Evolutionary conservation across 139 green algal genomes (phyloP).

Genomic region (Marvania coccoides): DNA sequence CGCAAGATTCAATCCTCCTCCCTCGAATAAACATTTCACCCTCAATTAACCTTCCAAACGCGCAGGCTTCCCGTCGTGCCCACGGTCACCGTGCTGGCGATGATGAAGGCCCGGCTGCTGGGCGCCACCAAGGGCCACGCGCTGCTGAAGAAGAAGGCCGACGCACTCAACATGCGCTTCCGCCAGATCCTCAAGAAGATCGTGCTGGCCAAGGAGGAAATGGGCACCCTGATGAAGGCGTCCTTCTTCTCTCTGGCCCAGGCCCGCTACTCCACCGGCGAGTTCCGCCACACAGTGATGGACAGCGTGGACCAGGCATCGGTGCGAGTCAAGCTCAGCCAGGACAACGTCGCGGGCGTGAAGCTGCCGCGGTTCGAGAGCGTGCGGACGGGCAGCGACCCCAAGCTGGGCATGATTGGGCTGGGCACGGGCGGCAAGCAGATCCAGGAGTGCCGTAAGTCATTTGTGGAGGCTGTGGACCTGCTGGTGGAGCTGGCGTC

Average conservation of each 20-base stretch:
- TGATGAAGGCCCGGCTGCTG: conserved; percentile 84
- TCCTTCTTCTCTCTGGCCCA: conserved; percentile 85
- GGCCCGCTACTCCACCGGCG: conserved; percentile 91
- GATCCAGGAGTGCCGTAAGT: conserved; percentile 75
- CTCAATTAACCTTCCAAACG: not conserved
- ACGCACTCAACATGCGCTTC: conserved; percentile 90
- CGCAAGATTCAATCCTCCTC: not conserved
- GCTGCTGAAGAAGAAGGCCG: conserved; percentile 99
- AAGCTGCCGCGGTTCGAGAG: conserved; percentile 90
- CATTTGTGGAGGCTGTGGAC: conserved; percentile 73
- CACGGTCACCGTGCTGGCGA: conserved; percentile 85
- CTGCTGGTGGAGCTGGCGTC: conserved; percentile 92
- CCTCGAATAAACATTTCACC: not conserved
- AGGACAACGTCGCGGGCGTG: conserved; percentile 97
- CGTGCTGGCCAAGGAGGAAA: conserved; percentile 82
- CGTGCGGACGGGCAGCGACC: conserved; percentile 43
- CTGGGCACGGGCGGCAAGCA: conserved; percentile 89
- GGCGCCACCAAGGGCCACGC: conserved; percentile 91
- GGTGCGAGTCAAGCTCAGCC: conserved; percentile 43
- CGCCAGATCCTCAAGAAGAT: conserved; percentile 84
- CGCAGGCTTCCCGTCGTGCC: conserved; percentile 63
- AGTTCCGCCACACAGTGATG: conserved; percentile 93
- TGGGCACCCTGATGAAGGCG: conserved; percentile 86
- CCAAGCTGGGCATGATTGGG: conserved; percentile 81
- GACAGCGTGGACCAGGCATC: conserved; percentile 72